Evolutionary conservation across 192 early-diverging fungal species (phyloP).

Genomic region (Coemansia sp.): DNA sequence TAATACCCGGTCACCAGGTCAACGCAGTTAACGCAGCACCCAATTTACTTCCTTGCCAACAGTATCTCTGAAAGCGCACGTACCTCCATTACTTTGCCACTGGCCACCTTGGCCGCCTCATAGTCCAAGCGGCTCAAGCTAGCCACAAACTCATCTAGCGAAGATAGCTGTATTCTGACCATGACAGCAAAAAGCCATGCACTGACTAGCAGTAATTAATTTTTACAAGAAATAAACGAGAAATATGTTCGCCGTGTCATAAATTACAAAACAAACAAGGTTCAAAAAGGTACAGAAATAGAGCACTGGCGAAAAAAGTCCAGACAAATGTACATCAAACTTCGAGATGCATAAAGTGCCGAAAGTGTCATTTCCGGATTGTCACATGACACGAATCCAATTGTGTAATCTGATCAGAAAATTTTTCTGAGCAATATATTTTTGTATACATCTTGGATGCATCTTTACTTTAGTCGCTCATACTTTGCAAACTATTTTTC

Average conservation of each 20-base stretch:
- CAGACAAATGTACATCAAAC: background rate
- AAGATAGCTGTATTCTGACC: constrained; percentile 43
- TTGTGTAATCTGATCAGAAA: constrained; percentile 23
- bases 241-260: background rate
- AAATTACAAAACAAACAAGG: constrained; percentile 1
- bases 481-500: background rate
- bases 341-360: background rate
- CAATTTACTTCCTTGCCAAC: background rate
- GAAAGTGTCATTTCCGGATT: background rate
- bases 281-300: background rate
- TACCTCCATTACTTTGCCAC: constrained; percentile 55
- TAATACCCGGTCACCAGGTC: background rate
- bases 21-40: background rate
- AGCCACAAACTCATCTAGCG: constrained; percentile 44
- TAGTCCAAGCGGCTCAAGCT: constrained; percentile 52
- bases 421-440: constrained; percentile 8
- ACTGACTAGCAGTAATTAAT: background rate
- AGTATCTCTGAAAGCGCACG: background rate
- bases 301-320: background rate
- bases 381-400: constrained; percentile 9
- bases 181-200: constrained; percentile 10
- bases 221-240: background rate
- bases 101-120: constrained; percentile 47
- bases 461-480: background rate
- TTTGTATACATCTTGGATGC: background rate